Base-by-base conservation (phyloP, 2,329 filamentous ascomycete genomes). In the Chrysosporium queenslandicum region DNA sequence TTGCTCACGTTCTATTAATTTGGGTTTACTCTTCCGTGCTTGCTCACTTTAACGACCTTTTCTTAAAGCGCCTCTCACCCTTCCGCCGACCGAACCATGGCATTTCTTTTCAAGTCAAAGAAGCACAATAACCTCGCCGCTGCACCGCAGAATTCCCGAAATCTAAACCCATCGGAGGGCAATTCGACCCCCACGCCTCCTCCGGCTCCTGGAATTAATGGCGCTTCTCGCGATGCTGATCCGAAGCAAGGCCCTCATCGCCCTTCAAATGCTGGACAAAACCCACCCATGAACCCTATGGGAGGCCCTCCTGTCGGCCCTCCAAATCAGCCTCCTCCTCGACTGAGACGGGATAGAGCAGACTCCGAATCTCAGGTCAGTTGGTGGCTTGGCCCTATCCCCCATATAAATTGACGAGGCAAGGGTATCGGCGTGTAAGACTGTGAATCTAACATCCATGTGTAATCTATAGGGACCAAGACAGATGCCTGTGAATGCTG, bases 61-160 rank as follows among this genome's bases (percentile, higher is more conserved):
- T 16, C 37, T 27, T 21, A 37, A 2, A 9, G 20, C 48, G 21
- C 47, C n/a, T 16, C 27, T 37, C 18, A n/a, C 25, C 46, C 34
- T 34, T n/a, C n/a, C n/a, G 37, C 23, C 16, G 36, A 23, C 20
- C 29, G 64, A 68, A 75, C 68, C 69, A 89, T 89, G 85, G 82
- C 85, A 59, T 89, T 89, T 69, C 77, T 89, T 56, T 89, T 89
- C 75, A 87, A 87, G 69, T 86, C 83, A 53, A 89, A 88, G 72
- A 88, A 87, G 71, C 78, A 80, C 64, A 82, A 85, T 68, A 79
- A 81, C 53, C 58, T 61, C 58, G 69, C 71, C 37, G 57, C 60
- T 18, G 70, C 79, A 29, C 77, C 78, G 41, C 68, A 76, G n/a
- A 75, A 76, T 48, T 73, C 74, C 20, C 71, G 79, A 61, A 77